phyloP scores from a whole-genome alignment of 1,139 yeast genomes.

The Candida tunisiensis region DNA sequence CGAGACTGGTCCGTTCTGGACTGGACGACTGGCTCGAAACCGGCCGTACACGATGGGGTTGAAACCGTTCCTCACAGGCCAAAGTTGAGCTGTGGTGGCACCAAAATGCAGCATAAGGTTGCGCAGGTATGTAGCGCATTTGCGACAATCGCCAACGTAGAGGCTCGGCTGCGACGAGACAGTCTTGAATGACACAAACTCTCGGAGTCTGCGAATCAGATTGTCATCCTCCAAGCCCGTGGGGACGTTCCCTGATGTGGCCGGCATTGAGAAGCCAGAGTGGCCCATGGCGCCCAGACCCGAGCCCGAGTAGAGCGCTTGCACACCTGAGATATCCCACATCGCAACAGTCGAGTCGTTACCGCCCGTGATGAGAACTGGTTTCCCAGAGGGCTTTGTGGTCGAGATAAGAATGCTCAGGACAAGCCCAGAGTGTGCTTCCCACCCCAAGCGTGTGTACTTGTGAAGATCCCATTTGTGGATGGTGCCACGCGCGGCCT shows the following conservation, averaged over 20 bases:
- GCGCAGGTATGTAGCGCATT: conserved; percentile 67
- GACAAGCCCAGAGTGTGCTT: conserved; percentile 17
- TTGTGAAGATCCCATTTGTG: conserved; percentile 16
- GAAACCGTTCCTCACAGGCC: conserved; percentile 54
- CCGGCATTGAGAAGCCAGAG: no score
- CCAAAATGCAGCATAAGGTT: conserved; percentile 53
- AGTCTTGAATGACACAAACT: conserved; percentile 53
- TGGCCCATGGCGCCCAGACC: no score
- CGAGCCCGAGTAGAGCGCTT: conserved; percentile 1
- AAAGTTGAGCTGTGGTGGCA: conserved; percentile 50
- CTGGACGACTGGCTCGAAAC: conserved; percentile 22
- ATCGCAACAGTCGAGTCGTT: conserved; percentile 39
- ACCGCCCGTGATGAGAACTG: conserved; percentile 36
- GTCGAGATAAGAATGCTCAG: conserved; percentile 11
- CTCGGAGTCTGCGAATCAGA: conserved; percentile 43
- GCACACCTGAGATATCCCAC: conserved; percentile 38
- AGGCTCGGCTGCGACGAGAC: conserved; percentile 55
- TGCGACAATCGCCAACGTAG: conserved; percentile 63
- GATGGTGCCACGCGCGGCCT: conserved; percentile 8
- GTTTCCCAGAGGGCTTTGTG: conserved; percentile 6
- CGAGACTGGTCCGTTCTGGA: conserved; percentile 1
- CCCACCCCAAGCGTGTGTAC: conserved; percentile 15
- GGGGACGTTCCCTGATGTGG: conserved; percentile 1
- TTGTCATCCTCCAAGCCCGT: conserved; percentile 32
- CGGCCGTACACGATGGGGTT: conserved; percentile 75